phyloP scores from a whole-genome alignment of 306 rosid species.

The Acacia confusa region DNA sequence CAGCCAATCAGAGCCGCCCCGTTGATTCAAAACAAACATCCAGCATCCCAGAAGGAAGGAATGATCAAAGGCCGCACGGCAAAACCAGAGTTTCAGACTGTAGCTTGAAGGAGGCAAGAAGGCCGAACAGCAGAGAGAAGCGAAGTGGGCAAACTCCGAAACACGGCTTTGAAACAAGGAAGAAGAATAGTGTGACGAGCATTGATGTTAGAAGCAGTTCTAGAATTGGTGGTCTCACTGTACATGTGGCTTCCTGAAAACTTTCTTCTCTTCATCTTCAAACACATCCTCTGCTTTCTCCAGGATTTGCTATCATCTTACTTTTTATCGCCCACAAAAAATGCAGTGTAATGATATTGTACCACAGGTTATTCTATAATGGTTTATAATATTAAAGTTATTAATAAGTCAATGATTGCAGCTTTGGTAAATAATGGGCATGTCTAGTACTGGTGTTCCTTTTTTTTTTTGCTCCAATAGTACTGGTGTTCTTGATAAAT shows the following conservation, averaged over 20 bases:
- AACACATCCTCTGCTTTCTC: not conserved
- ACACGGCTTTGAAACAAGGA: slow-evolving; percentile 38
- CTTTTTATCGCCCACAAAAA: slow-evolving; percentile 12
- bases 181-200: slow-evolving; percentile 31
- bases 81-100: slow-evolving; percentile 35
- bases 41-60: slow-evolving; percentile 34
- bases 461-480: no score
- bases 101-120: slow-evolving; percentile 32
- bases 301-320: not conserved
- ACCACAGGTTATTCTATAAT: not conserved
- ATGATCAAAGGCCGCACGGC: slow-evolving; percentile 29
- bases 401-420: not conserved
- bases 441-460: slow-evolving; percentile 14
- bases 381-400: not conserved
- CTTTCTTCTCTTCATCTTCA: not conserved
- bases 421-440: slow-evolving; percentile 3
- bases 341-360: not conserved
- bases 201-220: slow-evolving; percentile 42
- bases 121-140: slow-evolving; percentile 33
- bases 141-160: slow-evolving; percentile 34
- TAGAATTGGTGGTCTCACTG: slow-evolving; percentile 47
- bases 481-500: slow-evolving; percentile 4
- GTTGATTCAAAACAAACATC: slow-evolving; percentile 19
- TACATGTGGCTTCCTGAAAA: slow-evolving; percentile 55
- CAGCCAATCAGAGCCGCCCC: slow-evolving; percentile 19